Base-by-base conservation (phyloP, 257 asterid genomes). In the Knoxia roxburghii region DNA sequence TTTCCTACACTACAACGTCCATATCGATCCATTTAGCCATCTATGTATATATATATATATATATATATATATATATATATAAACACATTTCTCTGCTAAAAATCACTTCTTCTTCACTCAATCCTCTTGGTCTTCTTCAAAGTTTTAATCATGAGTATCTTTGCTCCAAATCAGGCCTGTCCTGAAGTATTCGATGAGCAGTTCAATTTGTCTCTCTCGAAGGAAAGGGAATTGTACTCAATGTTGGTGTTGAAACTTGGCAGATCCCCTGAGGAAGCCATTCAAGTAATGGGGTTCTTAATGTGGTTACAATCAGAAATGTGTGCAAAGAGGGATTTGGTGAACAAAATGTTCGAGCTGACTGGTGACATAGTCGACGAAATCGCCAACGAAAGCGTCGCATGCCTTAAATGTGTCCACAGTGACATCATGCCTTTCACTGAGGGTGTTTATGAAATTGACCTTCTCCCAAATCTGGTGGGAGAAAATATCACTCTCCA, bases 281-380 rank as follows among this genome's bases (percentile, higher is more conserved):
- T 83, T 68, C 83, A 74, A 5, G 76, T 80, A 2, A 72, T 83
- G 82, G 97, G 82, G 0, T 86, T 90, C 50, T 80, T 76, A 69
- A 71, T 86, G 32, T 90, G 87, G 85, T 81, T 90, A 0, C 95
- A 88, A 59, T 41, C 48, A 15, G 76, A 68, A 4, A 50, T 68
- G 6, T 61, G 73, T 56, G 15, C n/a, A 0, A 73, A 72, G 61
- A 35, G 27, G 39, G 32, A 27, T 51, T 17, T 86, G 27, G 53
- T 90, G 6, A 54, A 11, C 26, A 54, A 64, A 10, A 6, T 88
- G 56, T 35, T 76, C n/a, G 41, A 81, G 1, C 67, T 88, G 27
- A 80, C 97, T 10, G 69, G 68, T 5, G 75, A 4, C 9, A 18
- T 55, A 40, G 27, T 68, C 6, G 41, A 68, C 18, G 33, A 69